These are phyloP conservation scores for Kodamaea jinghongensis DNA, from an alignment of 805 yeast genomes.

Conservation along the genomic window DNA sequence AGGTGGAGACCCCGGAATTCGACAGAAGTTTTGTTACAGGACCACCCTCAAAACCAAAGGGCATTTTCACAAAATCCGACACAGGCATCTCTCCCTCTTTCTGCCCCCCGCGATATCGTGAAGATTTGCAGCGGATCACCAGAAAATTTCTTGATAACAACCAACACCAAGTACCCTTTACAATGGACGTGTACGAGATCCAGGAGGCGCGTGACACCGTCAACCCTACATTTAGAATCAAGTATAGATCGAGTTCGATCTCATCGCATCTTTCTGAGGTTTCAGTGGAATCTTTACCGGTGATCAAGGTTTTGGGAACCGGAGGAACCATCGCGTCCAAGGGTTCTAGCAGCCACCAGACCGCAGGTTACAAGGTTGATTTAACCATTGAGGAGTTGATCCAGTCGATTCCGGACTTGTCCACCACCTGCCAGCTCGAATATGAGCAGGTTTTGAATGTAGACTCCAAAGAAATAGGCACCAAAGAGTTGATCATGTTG, in stretches of 20 bases:
- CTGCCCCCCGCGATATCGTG: no score
- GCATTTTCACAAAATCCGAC: no score
- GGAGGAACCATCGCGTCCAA: constrained; percentile 62
- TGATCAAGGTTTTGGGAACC: constrained; percentile 51
- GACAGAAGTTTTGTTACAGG: no score
- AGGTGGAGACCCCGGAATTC: no score
- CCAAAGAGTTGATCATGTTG: constrained; percentile 43
- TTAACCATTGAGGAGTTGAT: constrained; percentile 51
- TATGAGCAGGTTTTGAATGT: constrained; percentile 63
- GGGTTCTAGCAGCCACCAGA: constrained; percentile 44
- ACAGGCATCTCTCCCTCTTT: no score
- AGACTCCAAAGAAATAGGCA: constrained; percentile 58
- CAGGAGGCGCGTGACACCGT: constrained; percentile 24
- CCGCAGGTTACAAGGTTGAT: constrained; percentile 55
- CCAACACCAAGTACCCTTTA: neutral
- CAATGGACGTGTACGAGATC: constrained; percentile 12
- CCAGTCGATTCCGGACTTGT: constrained; percentile 54
- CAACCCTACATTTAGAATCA: constrained; percentile 34
- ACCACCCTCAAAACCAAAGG: no score
- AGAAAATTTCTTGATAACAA: no score
- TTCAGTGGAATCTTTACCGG: constrained; percentile 23
- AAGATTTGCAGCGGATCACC: no score
- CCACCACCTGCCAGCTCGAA: constrained; percentile 51
- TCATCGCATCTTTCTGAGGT: constrained; percentile 17
- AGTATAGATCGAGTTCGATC: constrained; percentile 34